Percentiles rank a stretch among this genome's conserved stretches.
phyloP scores from a whole-genome alignment of 768 basidiomycete genomes.

The Leccinum broughii region DNA sequence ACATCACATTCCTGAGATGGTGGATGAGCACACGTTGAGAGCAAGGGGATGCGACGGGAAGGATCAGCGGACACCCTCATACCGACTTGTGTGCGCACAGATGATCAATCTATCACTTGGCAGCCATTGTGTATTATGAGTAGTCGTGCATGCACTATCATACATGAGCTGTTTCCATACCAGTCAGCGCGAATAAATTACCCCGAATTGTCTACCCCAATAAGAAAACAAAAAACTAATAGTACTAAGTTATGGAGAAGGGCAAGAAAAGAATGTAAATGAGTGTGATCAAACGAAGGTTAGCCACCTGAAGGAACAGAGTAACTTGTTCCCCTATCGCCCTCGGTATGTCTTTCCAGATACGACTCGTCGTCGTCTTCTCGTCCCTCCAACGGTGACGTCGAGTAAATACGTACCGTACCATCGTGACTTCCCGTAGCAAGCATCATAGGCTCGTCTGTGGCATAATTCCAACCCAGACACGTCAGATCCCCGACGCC shows the following conservation, averaged over 20 bases:
- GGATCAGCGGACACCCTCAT: not conserved
- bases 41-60: slow-evolving; percentile 1
- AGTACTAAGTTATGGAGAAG: slow-evolving; percentile 4
- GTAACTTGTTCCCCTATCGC: slow-evolving; percentile 24
- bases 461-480: slow-evolving; percentile 75
- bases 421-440: slow-evolving; percentile 81
- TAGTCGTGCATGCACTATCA: slow-evolving; percentile 21
- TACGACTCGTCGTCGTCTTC: slow-evolving; percentile 30
- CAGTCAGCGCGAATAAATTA: slow-evolving; percentile 28
- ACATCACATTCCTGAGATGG: slow-evolving; percentile 14
- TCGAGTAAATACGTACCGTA: slow-evolving; percentile 71
- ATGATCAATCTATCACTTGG: slow-evolving; percentile 11
- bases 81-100: slow-evolving; percentile 3
- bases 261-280: slow-evolving; percentile 6
- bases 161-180: slow-evolving; percentile 30
- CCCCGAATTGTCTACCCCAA: slow-evolving; percentile 11
- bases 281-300: slow-evolving; percentile 4
- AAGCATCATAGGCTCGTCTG: slow-evolving; percentile 51
- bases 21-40: slow-evolving; percentile 21
- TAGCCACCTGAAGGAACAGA: slow-evolving; percentile 32
- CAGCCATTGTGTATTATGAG: slow-evolving; percentile 22
- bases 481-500: slow-evolving; percentile 70
- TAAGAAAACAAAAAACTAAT: slow-evolving; percentile 11
- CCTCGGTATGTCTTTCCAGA: slow-evolving; percentile 25
- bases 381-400: slow-evolving; percentile 30